Evolutionary conservation across 257 asterid genomes (phyloP).

Genomic region (Paulownia fortunei): DNA sequence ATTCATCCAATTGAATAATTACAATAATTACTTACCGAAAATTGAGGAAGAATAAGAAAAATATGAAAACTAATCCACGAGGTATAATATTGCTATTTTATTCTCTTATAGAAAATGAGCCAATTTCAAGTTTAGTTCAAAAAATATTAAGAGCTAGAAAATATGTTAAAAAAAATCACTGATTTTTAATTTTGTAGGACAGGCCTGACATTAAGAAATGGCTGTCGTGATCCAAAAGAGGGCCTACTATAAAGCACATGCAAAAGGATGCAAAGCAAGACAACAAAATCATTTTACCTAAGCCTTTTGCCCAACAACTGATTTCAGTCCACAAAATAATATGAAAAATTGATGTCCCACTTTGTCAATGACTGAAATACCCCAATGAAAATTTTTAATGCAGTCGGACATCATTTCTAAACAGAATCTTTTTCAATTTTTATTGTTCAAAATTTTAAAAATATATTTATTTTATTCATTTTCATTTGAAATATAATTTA

Average conservation of each 20-base stretch:
- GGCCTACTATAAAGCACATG: conserved; percentile 28
- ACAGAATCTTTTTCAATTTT: too few relatives aligned
- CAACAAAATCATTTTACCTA: conserved; percentile 32
- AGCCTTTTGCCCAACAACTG: background rate
- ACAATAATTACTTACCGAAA: too few relatives aligned
- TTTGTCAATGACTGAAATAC: conserved; percentile 12
- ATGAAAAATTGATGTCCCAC: background rate
- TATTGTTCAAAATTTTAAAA: too few relatives aligned
- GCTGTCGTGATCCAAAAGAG: background rate
- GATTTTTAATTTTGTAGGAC: too few relatives aligned
- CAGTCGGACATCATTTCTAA: background rate
- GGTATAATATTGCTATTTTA: too few relatives aligned
- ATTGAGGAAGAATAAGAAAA: too few relatives aligned
- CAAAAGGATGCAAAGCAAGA: conserved; percentile 23
- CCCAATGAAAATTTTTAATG: background rate
- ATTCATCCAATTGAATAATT: too few relatives aligned
- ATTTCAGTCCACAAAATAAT: background rate
- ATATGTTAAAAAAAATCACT: too few relatives aligned
- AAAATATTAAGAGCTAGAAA: background rate
- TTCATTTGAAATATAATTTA: too few relatives aligned
- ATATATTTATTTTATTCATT: too few relatives aligned
- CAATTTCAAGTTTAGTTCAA: background rate
- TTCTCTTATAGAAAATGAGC: background rate
- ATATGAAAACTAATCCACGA: too few relatives aligned
- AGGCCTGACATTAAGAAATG: background rate